Evolutionary conservation across 2,329 filamentous ascomycete species (phyloP).

Genomic region (Aspergillus tanneri): DNA sequence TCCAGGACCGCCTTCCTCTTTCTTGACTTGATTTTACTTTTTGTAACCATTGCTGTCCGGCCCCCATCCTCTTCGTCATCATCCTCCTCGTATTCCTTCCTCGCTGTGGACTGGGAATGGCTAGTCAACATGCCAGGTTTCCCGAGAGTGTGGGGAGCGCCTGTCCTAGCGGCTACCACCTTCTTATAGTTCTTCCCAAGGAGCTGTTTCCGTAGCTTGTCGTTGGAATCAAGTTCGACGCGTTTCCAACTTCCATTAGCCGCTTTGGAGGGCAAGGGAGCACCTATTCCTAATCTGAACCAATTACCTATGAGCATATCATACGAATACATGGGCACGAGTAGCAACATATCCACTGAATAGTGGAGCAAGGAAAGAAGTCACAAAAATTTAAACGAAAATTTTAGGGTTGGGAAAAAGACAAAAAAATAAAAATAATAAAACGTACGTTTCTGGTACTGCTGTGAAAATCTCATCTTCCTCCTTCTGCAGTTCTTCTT

Average conservation of each 20-base stretch:
- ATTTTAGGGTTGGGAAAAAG: neutral
- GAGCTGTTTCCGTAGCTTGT: conserved; percentile 47
- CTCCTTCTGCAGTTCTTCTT: conserved; percentile 49
- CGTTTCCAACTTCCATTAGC: conserved; percentile 43
- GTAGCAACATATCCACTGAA: too few relatives aligned
- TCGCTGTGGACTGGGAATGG: neutral
- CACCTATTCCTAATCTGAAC: conserved; percentile 52
- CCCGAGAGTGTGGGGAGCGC: conserved; percentile 26
- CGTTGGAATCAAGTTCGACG: conserved; percentile 43
- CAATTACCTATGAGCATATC: too few relatives aligned
- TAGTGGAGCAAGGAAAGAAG: too few relatives aligned
- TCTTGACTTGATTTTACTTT: conserved; percentile 21
- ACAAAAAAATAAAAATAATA: conserved; percentile 5
- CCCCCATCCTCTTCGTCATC: conserved; percentile 45
- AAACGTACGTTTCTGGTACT: conserved; percentile 54
- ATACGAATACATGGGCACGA: too few relatives aligned
- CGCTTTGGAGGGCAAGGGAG: conserved; percentile 44
- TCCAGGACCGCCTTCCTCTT: conserved; percentile 11
- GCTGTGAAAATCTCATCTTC: conserved; percentile 56
- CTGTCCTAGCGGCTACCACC: conserved; percentile 37
- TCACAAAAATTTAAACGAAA: neutral
- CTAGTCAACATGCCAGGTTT: neutral
- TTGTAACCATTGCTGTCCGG: conserved; percentile 40
- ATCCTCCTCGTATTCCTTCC: conserved; percentile 24
- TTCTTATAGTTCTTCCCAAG: conserved; percentile 45